Evolutionary conservation across 768 basidiomycete species (phyloP).

Genomic region (Dioszegia hungarica): DNA sequence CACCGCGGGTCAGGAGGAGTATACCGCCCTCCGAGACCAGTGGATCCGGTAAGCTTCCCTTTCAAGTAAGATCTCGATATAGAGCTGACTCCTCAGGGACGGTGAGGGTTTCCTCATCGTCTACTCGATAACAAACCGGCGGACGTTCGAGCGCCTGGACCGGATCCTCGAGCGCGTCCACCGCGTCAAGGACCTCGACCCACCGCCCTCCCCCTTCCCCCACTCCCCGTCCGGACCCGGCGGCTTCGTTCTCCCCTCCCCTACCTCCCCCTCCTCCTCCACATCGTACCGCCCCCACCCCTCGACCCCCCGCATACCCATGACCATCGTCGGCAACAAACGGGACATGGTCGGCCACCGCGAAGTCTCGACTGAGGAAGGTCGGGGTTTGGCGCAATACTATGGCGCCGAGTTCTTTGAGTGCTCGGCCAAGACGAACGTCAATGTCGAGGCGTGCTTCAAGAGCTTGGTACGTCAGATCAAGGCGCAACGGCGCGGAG

Average conservation of each 20-base stretch:
- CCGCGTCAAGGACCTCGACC: constrained; percentile 65
- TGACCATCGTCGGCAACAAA: constrained; percentile 96
- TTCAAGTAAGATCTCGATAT: background rate
- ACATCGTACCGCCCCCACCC: background rate
- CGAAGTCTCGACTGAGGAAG: constrained; percentile 88
- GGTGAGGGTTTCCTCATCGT: constrained; percentile 97
- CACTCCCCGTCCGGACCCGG: background rate
- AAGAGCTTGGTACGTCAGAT: constrained; percentile 63
- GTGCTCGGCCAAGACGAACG: constrained; percentile 90
- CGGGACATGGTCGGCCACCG: constrained; percentile 85
- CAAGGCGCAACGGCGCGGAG: constrained; percentile 27
- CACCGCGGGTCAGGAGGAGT: constrained; percentile 98
- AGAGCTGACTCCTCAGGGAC: constrained; percentile 56
- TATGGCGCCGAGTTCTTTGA: constrained; percentile 93
- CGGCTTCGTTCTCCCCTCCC: background rate
- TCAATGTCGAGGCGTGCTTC: constrained; percentile 87
- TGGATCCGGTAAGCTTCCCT: constrained; percentile 73
- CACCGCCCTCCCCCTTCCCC: constrained; percentile 1
- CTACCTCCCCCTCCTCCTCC: background rate
- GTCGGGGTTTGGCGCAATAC: constrained; percentile 68
- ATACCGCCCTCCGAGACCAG: constrained; percentile 91
- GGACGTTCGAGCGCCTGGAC: constrained; percentile 83
- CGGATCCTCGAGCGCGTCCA: constrained; percentile 84
- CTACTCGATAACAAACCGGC: constrained; percentile 91
- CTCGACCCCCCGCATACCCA: constrained; percentile 59